Conservation (phyloP, 352 stramenopile genomes). For the Phytophthora fragariaefolia region DNA sequence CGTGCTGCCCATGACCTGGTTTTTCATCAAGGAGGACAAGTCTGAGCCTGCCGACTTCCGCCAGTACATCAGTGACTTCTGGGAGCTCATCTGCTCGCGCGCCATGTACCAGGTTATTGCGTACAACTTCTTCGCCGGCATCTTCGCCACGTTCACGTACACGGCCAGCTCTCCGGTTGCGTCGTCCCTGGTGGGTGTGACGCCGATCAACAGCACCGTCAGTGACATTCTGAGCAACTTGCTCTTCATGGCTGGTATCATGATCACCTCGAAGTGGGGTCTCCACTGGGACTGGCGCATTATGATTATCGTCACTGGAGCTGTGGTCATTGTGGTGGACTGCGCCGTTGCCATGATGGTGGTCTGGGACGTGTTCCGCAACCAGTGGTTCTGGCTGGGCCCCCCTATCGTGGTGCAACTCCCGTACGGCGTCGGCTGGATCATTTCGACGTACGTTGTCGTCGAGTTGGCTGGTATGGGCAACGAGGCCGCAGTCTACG, state of each 20-base stretch:
- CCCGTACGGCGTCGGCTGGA: conserved; percentile 51
- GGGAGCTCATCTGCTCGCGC: conserved; percentile 36
- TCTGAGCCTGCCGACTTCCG: conserved; percentile 27
- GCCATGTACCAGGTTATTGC: conserved; percentile 49
- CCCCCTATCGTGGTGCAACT: conserved; percentile 48
- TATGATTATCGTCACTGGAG: conserved; percentile 34
- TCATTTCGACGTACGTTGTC: conserved; percentile 38
- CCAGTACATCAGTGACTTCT: conserved; percentile 37
- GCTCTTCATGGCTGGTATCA: conserved; percentile 40
- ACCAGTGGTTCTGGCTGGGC: conserved; percentile 48
- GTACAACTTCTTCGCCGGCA: conserved; percentile 41
- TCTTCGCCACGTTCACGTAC: conserved; percentile 41
- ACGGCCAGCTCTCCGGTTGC: conserved; percentile 34
- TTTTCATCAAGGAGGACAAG: conserved; percentile 44
- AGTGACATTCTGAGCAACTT: conserved; percentile 39
- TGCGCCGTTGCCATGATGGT: conserved; percentile 33
- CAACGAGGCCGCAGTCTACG: conserved; percentile 40
- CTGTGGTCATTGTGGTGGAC: conserved; percentile 32
- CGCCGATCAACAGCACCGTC: conserved; percentile 36
- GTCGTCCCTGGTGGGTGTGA: conserved; percentile 38
- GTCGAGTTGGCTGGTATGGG: conserved; percentile 31
- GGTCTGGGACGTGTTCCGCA: conserved; percentile 43
- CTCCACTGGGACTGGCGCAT: conserved; percentile 46
- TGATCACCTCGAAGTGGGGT: conserved; percentile 44
- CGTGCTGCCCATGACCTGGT: conserved; percentile 43